Conservation (phyloP, 768 basidiomycete species). For the Leccinellum luteum region DNA sequence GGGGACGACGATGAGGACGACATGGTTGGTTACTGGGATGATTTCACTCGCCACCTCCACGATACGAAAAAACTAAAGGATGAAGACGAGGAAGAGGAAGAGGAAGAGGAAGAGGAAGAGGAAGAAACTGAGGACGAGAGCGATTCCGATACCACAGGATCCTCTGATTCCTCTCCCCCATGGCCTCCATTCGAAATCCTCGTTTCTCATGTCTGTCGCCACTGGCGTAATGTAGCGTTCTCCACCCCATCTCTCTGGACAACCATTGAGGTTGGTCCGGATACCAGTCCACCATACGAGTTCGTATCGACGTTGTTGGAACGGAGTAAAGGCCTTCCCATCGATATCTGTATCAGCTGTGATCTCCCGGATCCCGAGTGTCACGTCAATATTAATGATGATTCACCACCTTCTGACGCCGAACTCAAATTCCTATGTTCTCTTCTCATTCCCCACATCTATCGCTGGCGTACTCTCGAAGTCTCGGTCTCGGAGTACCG, state of each 20-base stretch:
- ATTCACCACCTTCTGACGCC: constrained; percentile 17
- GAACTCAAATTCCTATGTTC: constrained; percentile 28
- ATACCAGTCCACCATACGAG: constrained; percentile 41
- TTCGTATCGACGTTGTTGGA: constrained; percentile 45
- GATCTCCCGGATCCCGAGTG: constrained; percentile 24
- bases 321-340: constrained; percentile 52
- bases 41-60: constrained; percentile 27
- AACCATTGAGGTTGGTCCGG: constrained; percentile 26
- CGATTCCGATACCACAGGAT: constrained; percentile 2
- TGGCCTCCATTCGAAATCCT: constrained; percentile 46
- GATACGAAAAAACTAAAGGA: not conserved
- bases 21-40: not conserved
- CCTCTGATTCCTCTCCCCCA: not conserved
- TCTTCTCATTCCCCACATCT: constrained; percentile 50
- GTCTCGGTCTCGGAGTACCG: constrained; percentile 45
- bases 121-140: constrained; percentile 4
- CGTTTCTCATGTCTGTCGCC: constrained; percentile 59
- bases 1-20: constrained; percentile 43
- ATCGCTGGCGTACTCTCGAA: constrained; percentile 52
- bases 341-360: constrained; percentile 52
- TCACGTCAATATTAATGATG: no score
- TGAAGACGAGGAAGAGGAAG: not conserved
- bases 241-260: constrained; percentile 59
- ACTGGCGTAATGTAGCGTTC: constrained; percentile 55
- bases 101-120: not conserved